Evolutionary conservation across 345 rosid species (phyloP).

Genomic region (Brassica juncea): DNA sequence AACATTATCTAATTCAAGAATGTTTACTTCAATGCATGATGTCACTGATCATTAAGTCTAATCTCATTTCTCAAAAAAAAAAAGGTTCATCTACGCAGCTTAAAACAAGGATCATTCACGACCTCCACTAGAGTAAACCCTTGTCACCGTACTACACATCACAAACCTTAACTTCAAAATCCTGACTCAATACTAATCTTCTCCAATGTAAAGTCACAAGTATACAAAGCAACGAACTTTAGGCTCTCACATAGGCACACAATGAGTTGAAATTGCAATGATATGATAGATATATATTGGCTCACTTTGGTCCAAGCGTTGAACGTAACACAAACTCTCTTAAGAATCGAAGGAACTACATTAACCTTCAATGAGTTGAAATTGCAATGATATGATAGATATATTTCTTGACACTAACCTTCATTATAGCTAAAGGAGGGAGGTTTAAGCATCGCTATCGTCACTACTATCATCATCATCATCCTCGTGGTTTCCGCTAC

Average conservation of each 20-base stretch:
- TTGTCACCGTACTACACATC: not conserved
- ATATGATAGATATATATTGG: conserved; percentile 22
- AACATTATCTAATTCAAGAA: conserved; percentile 6
- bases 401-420: conserved; percentile 30
- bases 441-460: conserved; percentile 45
- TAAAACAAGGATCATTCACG: not conserved
- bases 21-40: not conserved
- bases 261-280: conserved; percentile 21
- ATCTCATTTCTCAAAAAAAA: not conserved
- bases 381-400: too few relatives aligned
- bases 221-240: not conserved
- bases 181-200: not conserved
- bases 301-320: conserved; percentile 13
- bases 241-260: not conserved
- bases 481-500: conserved; percentile 28
- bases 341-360: conserved; percentile 26
- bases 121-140: not conserved
- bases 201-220: conserved; percentile 4
- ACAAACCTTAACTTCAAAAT: not conserved
- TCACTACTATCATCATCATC: conserved; percentile 45
- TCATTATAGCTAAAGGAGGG: conserved; percentile 6
- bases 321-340: too few relatives aligned
- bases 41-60: not conserved
- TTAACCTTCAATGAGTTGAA: not conserved
- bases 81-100: not conserved